phyloP scores from a whole-genome alignment of 345 rosid species.

The Iberis pinnata region DNA sequence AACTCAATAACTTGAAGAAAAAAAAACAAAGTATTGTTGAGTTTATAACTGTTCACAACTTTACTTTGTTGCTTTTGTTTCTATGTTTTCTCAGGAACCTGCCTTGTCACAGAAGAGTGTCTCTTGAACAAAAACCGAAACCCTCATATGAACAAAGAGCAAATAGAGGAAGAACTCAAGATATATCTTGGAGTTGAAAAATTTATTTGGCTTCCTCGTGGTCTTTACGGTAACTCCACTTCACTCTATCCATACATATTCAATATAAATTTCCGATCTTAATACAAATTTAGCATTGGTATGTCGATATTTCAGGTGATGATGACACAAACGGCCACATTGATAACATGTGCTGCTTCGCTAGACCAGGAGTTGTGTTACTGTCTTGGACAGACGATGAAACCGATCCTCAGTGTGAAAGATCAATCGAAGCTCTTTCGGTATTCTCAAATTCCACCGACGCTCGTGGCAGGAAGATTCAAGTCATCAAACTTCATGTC shows the following conservation, averaged over 20 bases:
- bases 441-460: constrained; percentile 56
- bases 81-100: constrained; percentile 50
- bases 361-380: constrained; percentile 75
- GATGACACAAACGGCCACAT: constrained; percentile 98
- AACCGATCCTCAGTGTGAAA: constrained; percentile 64
- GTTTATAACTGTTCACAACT: too few relatives aligned
- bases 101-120: constrained; percentile 93
- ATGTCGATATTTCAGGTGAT: constrained; percentile 53
- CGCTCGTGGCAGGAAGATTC: constrained; percentile 62
- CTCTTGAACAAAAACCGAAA: constrained; percentile 72
- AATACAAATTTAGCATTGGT: not conserved
- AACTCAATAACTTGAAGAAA: not conserved
- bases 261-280: not conserved
- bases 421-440: constrained; percentile 56
- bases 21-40: too few relatives aligned
- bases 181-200: constrained; percentile 65
- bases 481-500: constrained; percentile 64
- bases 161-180: constrained; percentile 74
- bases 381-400: constrained; percentile 73
- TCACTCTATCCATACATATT: not conserved
- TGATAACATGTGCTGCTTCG: constrained; percentile 95
- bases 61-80: not conserved
- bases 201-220: constrained; percentile 80
- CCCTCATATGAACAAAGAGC: constrained; percentile 62
- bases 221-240: constrained; percentile 53